phyloP scores from a whole-genome alignment of 2,329 filamentous ascomycete species.

The Bipolaris cookei region DNA sequence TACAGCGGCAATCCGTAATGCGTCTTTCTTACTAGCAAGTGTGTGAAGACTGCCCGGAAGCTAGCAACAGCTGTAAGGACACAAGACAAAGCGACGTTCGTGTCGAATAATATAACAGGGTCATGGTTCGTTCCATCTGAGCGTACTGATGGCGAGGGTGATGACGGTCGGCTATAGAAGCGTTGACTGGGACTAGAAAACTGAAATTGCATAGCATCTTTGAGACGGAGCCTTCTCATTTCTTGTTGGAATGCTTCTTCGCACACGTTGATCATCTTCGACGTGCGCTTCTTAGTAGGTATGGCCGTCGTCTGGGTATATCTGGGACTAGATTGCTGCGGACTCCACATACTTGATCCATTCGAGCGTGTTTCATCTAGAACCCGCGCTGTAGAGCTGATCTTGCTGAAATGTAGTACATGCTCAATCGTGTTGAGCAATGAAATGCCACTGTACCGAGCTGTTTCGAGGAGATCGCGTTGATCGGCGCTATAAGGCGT shows the following conservation, averaged over 20 bases:
- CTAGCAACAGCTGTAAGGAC: conserved; percentile 7
- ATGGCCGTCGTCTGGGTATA: not conserved
- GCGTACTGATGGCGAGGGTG: not conserved
- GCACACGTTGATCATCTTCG: not conserved
- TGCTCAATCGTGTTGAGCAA: conserved; percentile 14
- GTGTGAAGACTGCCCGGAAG: conserved; percentile 10
- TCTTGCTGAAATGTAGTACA: conserved; percentile 15
- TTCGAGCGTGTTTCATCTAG: not conserved
- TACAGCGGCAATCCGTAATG: no score
- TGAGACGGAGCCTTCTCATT: conserved; percentile 2
- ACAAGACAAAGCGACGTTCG: conserved; percentile 5
- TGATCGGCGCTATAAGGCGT: conserved; percentile 8
- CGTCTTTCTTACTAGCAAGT: conserved; percentile 5
- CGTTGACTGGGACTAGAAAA: not conserved
- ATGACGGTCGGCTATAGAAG: not conserved
- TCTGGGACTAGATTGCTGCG: conserved; percentile 3
- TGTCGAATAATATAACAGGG: conserved; percentile 9
- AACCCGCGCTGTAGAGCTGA: conserved; percentile 3
- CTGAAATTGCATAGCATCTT: conserved; percentile 7
- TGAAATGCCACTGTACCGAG: conserved; percentile 9
- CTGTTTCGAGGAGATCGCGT: conserved; percentile 9
- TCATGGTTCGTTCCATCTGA: not conserved
- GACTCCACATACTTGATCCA: not conserved
- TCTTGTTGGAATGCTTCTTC: conserved; percentile 11
- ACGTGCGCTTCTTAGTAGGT: not conserved